Base-by-base conservation (phyloP, 139 green algal genomes). In the Spirogloea muscicola region DNA sequence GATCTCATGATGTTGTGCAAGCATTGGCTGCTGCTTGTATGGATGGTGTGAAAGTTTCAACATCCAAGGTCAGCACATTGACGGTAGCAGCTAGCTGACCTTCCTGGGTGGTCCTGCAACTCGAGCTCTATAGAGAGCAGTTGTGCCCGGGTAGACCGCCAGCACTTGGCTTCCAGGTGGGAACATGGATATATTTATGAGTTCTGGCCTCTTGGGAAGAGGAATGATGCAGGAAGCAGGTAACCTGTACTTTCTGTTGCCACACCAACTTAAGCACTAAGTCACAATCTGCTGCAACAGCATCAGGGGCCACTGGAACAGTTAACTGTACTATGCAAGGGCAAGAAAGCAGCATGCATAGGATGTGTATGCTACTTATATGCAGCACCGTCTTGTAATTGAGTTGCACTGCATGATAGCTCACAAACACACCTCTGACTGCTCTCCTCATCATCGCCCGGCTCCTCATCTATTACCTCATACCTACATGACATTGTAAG, bases 71-170 rank as follows among this genome's bases (percentile, higher is more conserved):
- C 16, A 55, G 44, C 44, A 55, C 44, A 55, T n/a, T n/a, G n/a
- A n/a, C n/a, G n/a, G n/a, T n/a, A n/a, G n/a, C n/a, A 16, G 13
- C 44, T 52, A n/a, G n/a, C 29, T 27, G 31, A 75, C 60, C 72
- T 80, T 80, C 49, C 49, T n/a, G n/a, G 72, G 72, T 66, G 66
- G 21, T 29, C 43, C 42, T 10, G 72, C 49, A 2, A 78, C 66
- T 31, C 27, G 49, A 7, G 74, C 74, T 49, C 49, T 37, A n/a
- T 82, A 82, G 40, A 82, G 68, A 6, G 74, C 67, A n/a, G 74
- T 82, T 13, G 74, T 82, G 46, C 74, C 72, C 21, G 74, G 74
- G 52, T 74, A 82, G 3, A 82, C 68, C 33, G 74, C 74, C 10
- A 82, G 66, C 46, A 82, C 74, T 3, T 31, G 44, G n/a, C 31